Conservation (phyloP, 768 basidiomycete genomes). For the Mycena metata region DNA sequence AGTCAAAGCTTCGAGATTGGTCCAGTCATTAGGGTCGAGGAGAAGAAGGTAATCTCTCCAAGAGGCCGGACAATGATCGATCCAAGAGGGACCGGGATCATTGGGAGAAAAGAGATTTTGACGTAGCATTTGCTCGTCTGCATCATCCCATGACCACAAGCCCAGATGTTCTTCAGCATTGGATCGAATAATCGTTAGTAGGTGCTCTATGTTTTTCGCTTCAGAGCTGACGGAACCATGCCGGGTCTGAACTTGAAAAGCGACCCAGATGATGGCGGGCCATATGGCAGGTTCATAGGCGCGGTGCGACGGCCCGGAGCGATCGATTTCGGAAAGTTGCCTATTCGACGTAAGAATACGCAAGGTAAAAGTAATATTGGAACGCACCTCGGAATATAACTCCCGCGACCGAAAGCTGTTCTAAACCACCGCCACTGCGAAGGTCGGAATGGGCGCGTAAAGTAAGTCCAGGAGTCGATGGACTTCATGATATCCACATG, state of each 20-base stretch:
- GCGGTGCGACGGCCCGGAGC: too few species aligned
- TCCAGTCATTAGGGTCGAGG: slow-evolving; percentile 22
- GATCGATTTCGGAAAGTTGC: too few species aligned
- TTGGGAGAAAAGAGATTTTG: slow-evolving; percentile 1
- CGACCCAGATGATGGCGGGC: slow-evolving; percentile 28
- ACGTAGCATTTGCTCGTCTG: slow-evolving; percentile 22
- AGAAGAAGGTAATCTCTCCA: slow-evolving; percentile 15
- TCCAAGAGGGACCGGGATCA: slow-evolving; percentile 4
- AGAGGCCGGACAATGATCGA: slow-evolving; percentile 20
- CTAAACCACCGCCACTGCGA: slow-evolving; percentile 35
- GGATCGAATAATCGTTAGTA: slow-evolving; percentile 20
- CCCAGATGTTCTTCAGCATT: slow-evolving; percentile 3
- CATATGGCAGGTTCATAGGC: slow-evolving; percentile 17
- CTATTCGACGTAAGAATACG: too few species aligned
- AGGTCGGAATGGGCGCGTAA: slow-evolving; percentile 31
- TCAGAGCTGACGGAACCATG: neutral
- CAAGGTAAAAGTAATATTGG: too few species aligned
- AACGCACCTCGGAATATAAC: too few species aligned
- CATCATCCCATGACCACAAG: slow-evolving; percentile 25
- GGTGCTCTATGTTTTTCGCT: slow-evolving; percentile 5
- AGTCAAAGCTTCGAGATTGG: slow-evolving; percentile 11
- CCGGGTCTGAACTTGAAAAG: slow-evolving; percentile 21
- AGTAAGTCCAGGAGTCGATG: slow-evolving; percentile 31
- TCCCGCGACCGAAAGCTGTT: slow-evolving; percentile 7
- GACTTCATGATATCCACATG: slow-evolving; percentile 21